Percentiles rank a stretch among this genome's conserved stretches.
Conservation (phyloP, 345 rosid species). For the Litchi chinensis region DNA sequence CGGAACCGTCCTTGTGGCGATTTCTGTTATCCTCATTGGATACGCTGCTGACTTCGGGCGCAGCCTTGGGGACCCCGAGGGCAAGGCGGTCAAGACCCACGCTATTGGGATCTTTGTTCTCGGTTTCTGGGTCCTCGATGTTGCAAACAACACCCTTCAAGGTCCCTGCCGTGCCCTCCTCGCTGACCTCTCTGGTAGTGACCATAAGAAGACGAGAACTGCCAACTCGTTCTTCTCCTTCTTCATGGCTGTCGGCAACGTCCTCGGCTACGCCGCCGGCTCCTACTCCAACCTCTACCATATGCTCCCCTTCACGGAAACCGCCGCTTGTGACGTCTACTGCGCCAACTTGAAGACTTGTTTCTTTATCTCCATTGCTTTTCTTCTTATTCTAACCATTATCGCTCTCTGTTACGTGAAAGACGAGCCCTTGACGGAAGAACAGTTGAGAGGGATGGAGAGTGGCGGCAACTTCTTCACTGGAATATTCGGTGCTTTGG, state of each 20-base stretch:
- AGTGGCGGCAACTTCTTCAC: slow-evolving; percentile 25
- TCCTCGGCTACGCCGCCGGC: slow-evolving; percentile 82
- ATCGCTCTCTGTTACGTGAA: slow-evolving; percentile 49
- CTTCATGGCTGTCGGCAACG: slow-evolving; percentile 92
- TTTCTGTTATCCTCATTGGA: slow-evolving; percentile 75
- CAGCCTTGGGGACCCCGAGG: slow-evolving; percentile 48
- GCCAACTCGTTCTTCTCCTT: slow-evolving; percentile 75
- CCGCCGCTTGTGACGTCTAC: slow-evolving; percentile 68
- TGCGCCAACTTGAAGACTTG: slow-evolving; percentile 91
- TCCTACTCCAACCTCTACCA: slow-evolving; percentile 55
- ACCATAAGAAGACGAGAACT: slow-evolving; percentile 51
- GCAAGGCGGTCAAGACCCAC: slow-evolving; percentile 44
- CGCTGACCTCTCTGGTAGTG: slow-evolving; percentile 69
- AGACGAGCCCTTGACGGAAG: slow-evolving; percentile 41
- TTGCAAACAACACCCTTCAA: slow-evolving; percentile 83
- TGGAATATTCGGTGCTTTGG: slow-evolving; percentile 51
- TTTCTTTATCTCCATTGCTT: slow-evolving; percentile 63
- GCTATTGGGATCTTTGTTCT: slow-evolving; percentile 68
- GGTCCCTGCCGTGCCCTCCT: slow-evolving; percentile 87
- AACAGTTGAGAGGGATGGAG: too few species aligned
- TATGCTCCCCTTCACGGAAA: slow-evolving; percentile 63
- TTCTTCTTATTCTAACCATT: slow-evolving; percentile 46
- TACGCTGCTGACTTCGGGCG: slow-evolving; percentile 82
- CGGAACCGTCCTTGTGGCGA: slow-evolving; percentile 55
- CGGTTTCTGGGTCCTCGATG: slow-evolving; percentile 92